Base-by-base conservation (phyloP, 1,284 basidiomycete genomes). In the Rhodotorula sp. region DNA sequence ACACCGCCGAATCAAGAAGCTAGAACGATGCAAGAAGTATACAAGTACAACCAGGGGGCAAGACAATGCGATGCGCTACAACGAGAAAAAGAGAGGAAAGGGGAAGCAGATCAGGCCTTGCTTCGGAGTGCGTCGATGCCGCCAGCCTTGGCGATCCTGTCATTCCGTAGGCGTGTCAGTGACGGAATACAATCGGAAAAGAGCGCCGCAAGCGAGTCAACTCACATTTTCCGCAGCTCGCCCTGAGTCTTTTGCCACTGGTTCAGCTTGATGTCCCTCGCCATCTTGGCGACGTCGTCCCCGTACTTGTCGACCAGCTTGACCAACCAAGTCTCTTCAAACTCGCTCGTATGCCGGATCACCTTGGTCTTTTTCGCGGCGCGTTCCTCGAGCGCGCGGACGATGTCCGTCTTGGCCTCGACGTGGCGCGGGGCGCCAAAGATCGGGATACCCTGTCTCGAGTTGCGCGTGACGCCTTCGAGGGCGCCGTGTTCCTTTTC, bases 241-340 rank as follows among this genome's bases (percentile, higher is more conserved):
- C 93, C 95, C 51, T 85, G 86, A 6, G 94, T 98, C 80, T 90
- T 88, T 83, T 98, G 96, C 82, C 89, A 89, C 31, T 87, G 83
- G 80, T 99, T 98, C 72, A 90, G 81, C 81, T 86, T 89, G 74
- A 87, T 83, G 83, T 98, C 95, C 74, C 85, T 85, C 16, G 89
- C 87, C 93, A 97, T 97, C 54, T 82, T 84, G 39, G 87, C 86
- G 26, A 89, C 83, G 82, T 98, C 90, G 52, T 85, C 83, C 0
- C 89, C 90, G 82, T 98, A 85, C 80, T 87, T 89, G 54, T 82
- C 80, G 16, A 93, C 87, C 48, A 98, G 85, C 52, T 86, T 83
- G 62, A 82, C 81, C 52, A 99, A 85, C 84, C 90, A 92, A 54
- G 82, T 83, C 58, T 83, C 80, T 82, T 97, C 93, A 5, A 89